Base-by-base conservation (phyloP, 495 filamentous ascomycete species). In the Daldinia vernicosa region DNA sequence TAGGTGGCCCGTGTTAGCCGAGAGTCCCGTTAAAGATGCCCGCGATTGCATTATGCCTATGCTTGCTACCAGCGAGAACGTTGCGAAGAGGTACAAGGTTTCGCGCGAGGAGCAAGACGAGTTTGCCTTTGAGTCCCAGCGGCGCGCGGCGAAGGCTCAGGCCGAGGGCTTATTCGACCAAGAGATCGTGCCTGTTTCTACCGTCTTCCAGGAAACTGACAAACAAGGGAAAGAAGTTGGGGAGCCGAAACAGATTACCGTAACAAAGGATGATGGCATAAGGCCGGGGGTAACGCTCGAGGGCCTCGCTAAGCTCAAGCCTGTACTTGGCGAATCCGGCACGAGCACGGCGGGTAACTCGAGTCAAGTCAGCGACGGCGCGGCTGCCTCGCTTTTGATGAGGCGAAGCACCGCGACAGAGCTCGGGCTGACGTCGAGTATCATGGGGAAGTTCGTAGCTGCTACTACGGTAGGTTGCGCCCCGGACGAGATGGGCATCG, bases 401-500 rank as follows among this genome's bases (percentile, higher is more conserved):
- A 85, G 92, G 45, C 84, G 94, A n/a, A 91, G 88, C 60, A 94
- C 89, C n/a, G 94, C 94, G 5, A 86, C 84, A 9, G 86, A 86
- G 72, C 85, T 97, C 6, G 93, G 93, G 6, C 79, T 97, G 24
- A 77, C 82, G 26, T 84, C 81, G 1, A 83, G 81, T 15, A 92
- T 96, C 75, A 88, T 94, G 72, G 94, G 89, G 26, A 90, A 90
- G 80, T 97, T 92, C 83, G 92, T 93, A 2, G 89, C 84, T 6
- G 88, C 91, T 11, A 83, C 87, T 15, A 89, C 92, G 40, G 89
- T 87, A 0, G 94, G 94, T 19, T 94, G 92, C 75, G 84, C 81
- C 51, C 94, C 94, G 7, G 93, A 96, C 75, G 94, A 97, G 85
- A 97, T 97, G 94, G 94, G 94, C 40, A 85, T 97, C 56, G 94